Evolutionary conservation across 306 rosid genomes (phyloP).

Genomic region (Inga leiocalycina): DNA sequence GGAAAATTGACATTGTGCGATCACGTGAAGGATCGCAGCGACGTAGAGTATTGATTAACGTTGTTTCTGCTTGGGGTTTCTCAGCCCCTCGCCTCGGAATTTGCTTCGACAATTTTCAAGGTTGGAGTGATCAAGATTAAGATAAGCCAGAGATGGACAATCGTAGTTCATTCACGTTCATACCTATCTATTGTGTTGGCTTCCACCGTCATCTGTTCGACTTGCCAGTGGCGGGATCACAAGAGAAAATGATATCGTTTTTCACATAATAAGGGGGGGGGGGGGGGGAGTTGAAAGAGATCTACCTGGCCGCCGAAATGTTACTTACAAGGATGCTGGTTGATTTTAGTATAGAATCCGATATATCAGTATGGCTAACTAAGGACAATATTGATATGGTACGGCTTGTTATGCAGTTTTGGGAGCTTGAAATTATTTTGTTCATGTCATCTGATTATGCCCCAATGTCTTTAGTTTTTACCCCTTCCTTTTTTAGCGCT

Average conservation of each 20-base stretch:
- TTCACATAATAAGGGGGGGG: not conserved
- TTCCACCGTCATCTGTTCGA: no score
- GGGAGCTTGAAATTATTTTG: slow-evolving; percentile 6
- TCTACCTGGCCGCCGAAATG: not conserved
- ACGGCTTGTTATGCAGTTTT: slow-evolving; percentile 7
- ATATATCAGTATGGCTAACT: not conserved
- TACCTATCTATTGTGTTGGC: no score
- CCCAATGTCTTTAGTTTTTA: not conserved
- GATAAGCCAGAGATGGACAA: no score
- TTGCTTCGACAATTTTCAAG: not conserved
- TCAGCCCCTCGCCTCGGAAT: not conserved
- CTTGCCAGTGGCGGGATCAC: not conserved
- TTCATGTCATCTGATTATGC: not conserved
- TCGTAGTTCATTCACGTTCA: no score
- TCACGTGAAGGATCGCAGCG: not conserved
- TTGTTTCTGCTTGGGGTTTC: not conserved
- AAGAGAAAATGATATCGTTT: not conserved
- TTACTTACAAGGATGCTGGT: not conserved
- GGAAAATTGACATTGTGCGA: not conserved
- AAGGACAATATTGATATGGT: not conserved
- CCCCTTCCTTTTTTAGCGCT: not conserved
- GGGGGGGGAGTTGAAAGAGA: no score
- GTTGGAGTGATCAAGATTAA: no score
- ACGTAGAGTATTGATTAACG: not conserved
- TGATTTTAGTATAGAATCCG: not conserved